Evolutionary conservation across 1,284 basidiomycete species (phyloP).

Genomic region (Phellopilus nigrolimitatus): DNA sequence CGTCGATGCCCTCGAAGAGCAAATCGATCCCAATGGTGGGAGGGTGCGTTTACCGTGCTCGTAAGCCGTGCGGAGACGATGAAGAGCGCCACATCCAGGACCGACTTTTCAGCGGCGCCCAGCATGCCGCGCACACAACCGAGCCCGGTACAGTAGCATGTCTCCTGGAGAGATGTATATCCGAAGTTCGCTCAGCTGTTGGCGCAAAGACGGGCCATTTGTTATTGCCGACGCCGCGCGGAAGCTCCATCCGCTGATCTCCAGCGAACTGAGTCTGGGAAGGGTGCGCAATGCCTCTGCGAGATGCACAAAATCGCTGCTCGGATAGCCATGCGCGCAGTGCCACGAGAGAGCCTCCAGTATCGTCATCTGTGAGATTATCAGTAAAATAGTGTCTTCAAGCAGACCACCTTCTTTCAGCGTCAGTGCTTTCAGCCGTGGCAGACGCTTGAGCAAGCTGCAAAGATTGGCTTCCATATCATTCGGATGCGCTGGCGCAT

Average conservation of each 20-base stretch:
- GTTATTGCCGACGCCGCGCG: constrained; percentile 9
- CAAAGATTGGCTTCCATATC: constrained; percentile 15
- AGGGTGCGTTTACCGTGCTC: constrained; percentile 99
- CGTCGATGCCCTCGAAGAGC: too few species aligned
- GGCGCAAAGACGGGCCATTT: neutral
- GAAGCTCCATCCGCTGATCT: constrained; percentile 19
- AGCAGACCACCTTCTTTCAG: constrained; percentile 16
- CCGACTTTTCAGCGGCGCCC: too few species aligned
- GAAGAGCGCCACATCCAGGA: too few species aligned
- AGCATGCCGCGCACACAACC: constrained; percentile 17
- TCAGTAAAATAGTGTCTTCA: constrained; percentile 11
- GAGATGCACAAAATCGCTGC: constrained; percentile 15
- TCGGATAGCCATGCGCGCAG: constrained; percentile 18
- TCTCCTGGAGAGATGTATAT: constrained; percentile 17
- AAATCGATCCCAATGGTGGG: constrained; percentile 98
- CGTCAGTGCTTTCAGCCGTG: constrained; percentile 7
- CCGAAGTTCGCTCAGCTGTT: constrained; percentile 7
- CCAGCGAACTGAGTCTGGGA: constrained; percentile 7
- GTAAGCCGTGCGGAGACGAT: too few species aligned
- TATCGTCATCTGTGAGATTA: constrained; percentile 6
- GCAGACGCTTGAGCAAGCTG: constrained; percentile 13
- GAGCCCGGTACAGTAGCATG: constrained; percentile 13
- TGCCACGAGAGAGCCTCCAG: constrained; percentile 17
- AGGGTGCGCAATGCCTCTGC: constrained; percentile 10
- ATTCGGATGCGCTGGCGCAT: constrained; percentile 3